Evolutionary conservation across 176 grass and related monocot species (phyloP).

Genomic region (Urochloa ruziziensis): DNA sequence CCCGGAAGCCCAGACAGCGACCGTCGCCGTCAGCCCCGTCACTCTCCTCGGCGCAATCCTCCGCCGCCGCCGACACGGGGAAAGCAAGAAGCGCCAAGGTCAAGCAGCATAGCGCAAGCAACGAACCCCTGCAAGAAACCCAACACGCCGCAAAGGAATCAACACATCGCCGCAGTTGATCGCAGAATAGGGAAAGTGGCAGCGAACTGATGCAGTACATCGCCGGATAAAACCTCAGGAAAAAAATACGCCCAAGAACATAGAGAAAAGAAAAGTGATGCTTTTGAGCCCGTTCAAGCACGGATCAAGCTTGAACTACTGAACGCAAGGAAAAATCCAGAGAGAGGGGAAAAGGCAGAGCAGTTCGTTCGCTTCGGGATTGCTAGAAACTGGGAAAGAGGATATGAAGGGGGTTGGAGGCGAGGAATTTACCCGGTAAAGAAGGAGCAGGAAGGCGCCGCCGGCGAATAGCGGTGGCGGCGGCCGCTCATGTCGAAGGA

Average conservation of each 20-base stretch:
- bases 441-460: constrained; percentile 7
- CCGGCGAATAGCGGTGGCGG: constrained; percentile 20
- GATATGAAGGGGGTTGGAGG: background rate
- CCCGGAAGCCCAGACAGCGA: constrained; percentile 49
- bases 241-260: background rate
- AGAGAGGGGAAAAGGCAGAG: background rate
- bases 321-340: background rate
- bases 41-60: constrained; percentile 15
- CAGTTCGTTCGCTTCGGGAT: constrained; percentile 24
- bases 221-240: constrained; percentile 10
- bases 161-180: constrained; percentile 29
- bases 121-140: constrained; percentile 33
- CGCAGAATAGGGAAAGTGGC: constrained; percentile 21
- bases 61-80: constrained; percentile 15
- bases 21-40: constrained; percentile 16
- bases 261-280: background rate
- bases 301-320: constrained; percentile 13
- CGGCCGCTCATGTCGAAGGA: constrained; percentile 44
- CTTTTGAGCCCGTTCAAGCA: constrained; percentile 23
- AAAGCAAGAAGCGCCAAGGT: constrained; percentile 9
- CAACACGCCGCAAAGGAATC: constrained; percentile 8
- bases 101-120: constrained; percentile 34
- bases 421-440: constrained; percentile 22
- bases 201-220: constrained; percentile 14
- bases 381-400: background rate